phyloP scores from a whole-genome alignment of 108 stramenopile genomes.

The Hondaea fermentalgiana region DNA sequence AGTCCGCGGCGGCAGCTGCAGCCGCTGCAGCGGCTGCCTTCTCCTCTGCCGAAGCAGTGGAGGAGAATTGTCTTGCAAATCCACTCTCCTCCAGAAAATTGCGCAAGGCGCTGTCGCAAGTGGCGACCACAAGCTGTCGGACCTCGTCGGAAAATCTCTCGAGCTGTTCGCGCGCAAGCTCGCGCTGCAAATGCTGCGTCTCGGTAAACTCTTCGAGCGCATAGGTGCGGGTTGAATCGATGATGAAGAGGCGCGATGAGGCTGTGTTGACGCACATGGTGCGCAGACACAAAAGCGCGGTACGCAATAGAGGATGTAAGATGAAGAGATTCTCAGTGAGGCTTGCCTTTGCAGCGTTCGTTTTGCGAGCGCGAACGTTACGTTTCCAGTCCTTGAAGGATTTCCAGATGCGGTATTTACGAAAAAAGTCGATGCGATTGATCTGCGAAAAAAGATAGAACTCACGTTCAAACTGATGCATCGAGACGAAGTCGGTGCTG shows the following conservation, averaged over 20 bases:
- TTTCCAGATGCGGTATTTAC: slow-evolving; percentile 43
- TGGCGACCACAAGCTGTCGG: slow-evolving; percentile 22
- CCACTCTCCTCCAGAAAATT: neutral
- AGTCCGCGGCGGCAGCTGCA: slow-evolving; percentile 13
- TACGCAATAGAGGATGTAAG: slow-evolving; percentile 33
- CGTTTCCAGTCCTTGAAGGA: slow-evolving; percentile 47
- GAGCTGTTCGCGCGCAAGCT: neutral
- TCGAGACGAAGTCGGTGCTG: slow-evolving; percentile 41
- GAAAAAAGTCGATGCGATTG: slow-evolving; percentile 42
- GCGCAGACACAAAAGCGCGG: slow-evolving; percentile 32
- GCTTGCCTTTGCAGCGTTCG: slow-evolving; percentile 15
- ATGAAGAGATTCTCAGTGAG: slow-evolving; percentile 36
- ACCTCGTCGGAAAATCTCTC: slow-evolving; percentile 1
- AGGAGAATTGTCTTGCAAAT: neutral
- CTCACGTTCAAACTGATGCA: slow-evolving; percentile 53
- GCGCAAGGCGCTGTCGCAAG: slow-evolving; percentile 20
- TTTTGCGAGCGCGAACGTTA: slow-evolving; percentile 30
- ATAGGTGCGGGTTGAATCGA: slow-evolving; percentile 27
- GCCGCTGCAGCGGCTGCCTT: slow-evolving; percentile 32
- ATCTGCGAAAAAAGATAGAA: slow-evolving; percentile 41
- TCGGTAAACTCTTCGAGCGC: slow-evolving; percentile 37
- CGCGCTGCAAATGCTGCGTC: slow-evolving; percentile 34
- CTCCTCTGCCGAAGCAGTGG: slow-evolving; percentile 27
- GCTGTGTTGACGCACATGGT: slow-evolving; percentile 28
- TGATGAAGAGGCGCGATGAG: slow-evolving; percentile 26